Evolutionary conservation across 768 basidiomycete species (phyloP).

Genomic region (Kwoniella sp.): DNA sequence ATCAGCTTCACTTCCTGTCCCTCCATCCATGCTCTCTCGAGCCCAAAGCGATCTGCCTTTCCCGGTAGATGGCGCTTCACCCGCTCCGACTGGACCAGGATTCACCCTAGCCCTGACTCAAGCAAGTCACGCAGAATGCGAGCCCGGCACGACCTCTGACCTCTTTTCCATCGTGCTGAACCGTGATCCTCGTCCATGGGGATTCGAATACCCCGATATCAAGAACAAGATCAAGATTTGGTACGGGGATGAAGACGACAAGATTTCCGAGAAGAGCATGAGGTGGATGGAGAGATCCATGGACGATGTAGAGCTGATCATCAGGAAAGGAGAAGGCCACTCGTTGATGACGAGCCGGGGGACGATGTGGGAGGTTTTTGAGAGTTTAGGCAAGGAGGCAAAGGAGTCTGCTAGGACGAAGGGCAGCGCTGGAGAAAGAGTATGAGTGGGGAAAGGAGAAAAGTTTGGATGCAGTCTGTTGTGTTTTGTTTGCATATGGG

Average conservation of each 20-base stretch:
- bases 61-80: background rate
- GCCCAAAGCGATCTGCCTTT: background rate
- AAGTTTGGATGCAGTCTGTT: too few species aligned
- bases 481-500: too few species aligned
- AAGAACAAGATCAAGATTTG: constrained; percentile 77
- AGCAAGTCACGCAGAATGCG: constrained; percentile 91
- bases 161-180: constrained; percentile 82
- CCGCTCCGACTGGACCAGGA: constrained; percentile 22
- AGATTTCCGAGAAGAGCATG: constrained; percentile 86
- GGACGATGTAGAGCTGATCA: constrained; percentile 74
- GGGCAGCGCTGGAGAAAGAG: too few species aligned
- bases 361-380: constrained; percentile 55
- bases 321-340: constrained; percentile 87
- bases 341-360: constrained; percentile 81
- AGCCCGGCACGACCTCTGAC: constrained; percentile 86
- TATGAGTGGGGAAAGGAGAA: too few species aligned
- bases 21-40: background rate
- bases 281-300: constrained; percentile 79
- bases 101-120: constrained; percentile 88
- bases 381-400: constrained; percentile 41
- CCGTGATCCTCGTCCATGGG: constrained; percentile 77
- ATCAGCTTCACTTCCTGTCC: background rate
- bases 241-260: constrained; percentile 93
- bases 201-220: constrained; percentile 81
- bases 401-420: background rate